Base-by-base conservation (phyloP, 495 filamentous ascomycete genomes). In the Pyrenula aspistea region DNA sequence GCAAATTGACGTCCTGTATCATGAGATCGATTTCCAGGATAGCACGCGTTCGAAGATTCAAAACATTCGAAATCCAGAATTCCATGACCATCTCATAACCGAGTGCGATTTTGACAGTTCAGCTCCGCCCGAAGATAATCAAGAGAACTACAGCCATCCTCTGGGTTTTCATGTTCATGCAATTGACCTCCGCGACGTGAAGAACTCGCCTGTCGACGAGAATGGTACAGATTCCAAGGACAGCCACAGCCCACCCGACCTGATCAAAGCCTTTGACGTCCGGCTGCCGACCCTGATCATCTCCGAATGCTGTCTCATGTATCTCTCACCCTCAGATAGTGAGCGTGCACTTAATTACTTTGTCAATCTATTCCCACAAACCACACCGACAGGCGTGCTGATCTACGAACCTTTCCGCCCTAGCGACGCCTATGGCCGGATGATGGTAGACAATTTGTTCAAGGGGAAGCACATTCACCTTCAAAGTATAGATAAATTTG, bases 251-350 rank as follows among this genome's bases (percentile, higher is more conserved):
- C 22, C 4, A 20, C 22, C 63, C 61, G 21, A 49, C 57, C 53
- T 49, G 56, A 67, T 70, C 10, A 58, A 59, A 1, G 67, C 65
- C 12, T 67, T 84, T 0, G 77, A 86, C 21, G 66, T 71, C 0
- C 63, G 61, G 58, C 71, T 88, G 0, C 91, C 92, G 1, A 97
- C 92, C 1, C 70, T 97, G 12, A 62, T 97, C 42, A 76, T 97
- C 11, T 95, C 90, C 0, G 93, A 98, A 68, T 96, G 92, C 73
- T 96, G 93, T 69, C 77, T 98, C 22, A 85, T 90, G 60, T 98
- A 98, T 66, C 78, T 98, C 1, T 75, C 83, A 0, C 77, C 84
- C 0, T 57, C 73, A 0, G 76, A 81, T 25, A 85, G 89, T 1
- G 71, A 72, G 50, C 65, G 70, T 12, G 82, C 93, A 11, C 71